Base-by-base conservation (phyloP, 1,139 yeast genomes). In the Geotrichum phurueaensis region DNA sequence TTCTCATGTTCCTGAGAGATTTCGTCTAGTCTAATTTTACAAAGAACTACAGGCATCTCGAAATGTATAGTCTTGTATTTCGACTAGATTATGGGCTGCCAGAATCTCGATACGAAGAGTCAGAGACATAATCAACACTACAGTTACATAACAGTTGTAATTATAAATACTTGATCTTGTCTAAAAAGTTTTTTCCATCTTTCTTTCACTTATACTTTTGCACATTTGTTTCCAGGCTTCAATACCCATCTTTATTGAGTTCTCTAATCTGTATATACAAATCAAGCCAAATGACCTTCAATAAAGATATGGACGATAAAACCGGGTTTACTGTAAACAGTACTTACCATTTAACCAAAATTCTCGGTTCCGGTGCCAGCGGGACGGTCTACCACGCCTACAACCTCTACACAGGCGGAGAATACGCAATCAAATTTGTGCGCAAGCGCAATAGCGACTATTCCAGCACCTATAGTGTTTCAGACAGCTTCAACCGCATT, bases 351-450 rank as follows among this genome's bases (percentile, higher is more conserved):
- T 45, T 60, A 20, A 50, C 51, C 18, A 57, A 54, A 60, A 84
- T 85, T 63, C 80, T 89, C n/a, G 97, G 97, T n/a, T 84, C 95
- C 0, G 97, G 97, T 50, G 91, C 96, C 22, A 90, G 87, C 69
- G 97, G 97, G 1, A 79, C 88, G 33, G 96, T 91, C 15, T 90
- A 87, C 74, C 78, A 83, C 20, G 92, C 90, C 5, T 76, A 79
- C 65, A 86, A 89, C 70, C 66, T 79, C 20, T 68, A 67, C 56
- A 80, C 85, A 0, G 79, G 81, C 48, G 71, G 77, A 58, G 73
- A 77, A 36, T 85, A 78, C 68, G 97, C 97, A 2, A 84, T 92
- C 64, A 91, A 91, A 73, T 84, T 86, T 63, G 79, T 89, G 3
- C 78, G 87, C 49, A 85, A 86, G 67, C 22, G 22, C 22, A 20